A percentile compares a stretch with the other conserved stretches of the same genome.
Evolutionary conservation across 106 monocot genomes (phyloP).

Genomic region (Ottelia alismoides): DNA sequence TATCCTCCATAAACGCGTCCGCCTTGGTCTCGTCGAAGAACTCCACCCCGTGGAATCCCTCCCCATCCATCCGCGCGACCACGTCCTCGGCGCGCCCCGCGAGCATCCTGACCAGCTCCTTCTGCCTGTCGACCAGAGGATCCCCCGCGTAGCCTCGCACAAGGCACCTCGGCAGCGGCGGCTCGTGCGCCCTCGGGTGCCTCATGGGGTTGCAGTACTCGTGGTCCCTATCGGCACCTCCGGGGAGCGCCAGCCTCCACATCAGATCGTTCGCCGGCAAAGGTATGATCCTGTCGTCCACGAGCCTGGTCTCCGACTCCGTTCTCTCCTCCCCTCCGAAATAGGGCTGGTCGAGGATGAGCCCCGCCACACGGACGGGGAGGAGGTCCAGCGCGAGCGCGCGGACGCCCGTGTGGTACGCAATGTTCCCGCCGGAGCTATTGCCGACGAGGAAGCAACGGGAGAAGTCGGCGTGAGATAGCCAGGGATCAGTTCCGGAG

Average conservation of each 20-base stretch:
- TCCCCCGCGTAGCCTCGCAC: slow-evolving; percentile 3
- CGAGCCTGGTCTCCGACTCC: slow-evolving; percentile 15
- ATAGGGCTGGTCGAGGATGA: slow-evolving; percentile 22
- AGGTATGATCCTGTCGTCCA: slow-evolving; percentile 21
- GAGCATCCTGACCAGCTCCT: neutral
- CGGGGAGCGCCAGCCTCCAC: slow-evolving; percentile 29
- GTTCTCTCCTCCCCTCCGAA: slow-evolving; percentile 18
- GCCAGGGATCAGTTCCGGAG: too few relatives aligned
- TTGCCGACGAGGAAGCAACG: slow-evolving; percentile 19
- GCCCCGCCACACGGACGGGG: slow-evolving; percentile 3
- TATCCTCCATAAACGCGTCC: neutral
- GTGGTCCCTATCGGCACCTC: slow-evolving; percentile 23
- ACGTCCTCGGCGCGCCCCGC: neutral
- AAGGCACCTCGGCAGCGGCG: slow-evolving; percentile 1
- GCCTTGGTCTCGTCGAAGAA: neutral
- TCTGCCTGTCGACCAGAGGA: neutral
- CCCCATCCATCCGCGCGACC: neutral
- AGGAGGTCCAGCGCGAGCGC: too few relatives aligned
- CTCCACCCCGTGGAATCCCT: neutral
- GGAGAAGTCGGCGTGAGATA: slow-evolving; percentile 17
- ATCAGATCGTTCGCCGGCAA: slow-evolving; percentile 23
- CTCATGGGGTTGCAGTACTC: slow-evolving; percentile 21
- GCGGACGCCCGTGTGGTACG: slow-evolving; percentile 15
- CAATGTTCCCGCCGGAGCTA: slow-evolving; percentile 31
- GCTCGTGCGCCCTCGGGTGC: neutral